Percentiles rank a stretch among this genome's conserved stretches.
phyloP scores from a whole-genome alignment of 1,139 yeast species.

The Geotrichum histeridarum region DNA sequence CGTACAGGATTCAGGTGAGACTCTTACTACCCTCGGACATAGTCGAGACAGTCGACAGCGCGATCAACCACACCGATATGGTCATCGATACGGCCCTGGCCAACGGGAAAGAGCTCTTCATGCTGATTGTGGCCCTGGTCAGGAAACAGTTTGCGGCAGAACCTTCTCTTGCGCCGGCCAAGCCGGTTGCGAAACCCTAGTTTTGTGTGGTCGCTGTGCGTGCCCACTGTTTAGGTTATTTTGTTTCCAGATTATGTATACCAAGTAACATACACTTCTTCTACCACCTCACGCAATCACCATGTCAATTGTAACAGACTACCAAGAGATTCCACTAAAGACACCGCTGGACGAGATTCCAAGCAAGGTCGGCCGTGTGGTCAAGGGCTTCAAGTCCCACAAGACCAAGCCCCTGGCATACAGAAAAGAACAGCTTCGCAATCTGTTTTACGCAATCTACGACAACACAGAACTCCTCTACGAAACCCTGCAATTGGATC shows the following conservation, averaged over 20 bases:
- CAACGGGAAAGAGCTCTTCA: no score
- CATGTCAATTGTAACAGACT: conserved; percentile 1
- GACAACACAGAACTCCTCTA: conserved; percentile 55
- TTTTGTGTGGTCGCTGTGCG: no score
- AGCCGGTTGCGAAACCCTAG: not conserved
- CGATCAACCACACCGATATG: no score
- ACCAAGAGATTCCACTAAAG: conserved; percentile 19
- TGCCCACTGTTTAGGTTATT: not conserved
- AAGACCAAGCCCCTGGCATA: conserved; percentile 52
- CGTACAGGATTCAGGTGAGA: no score
- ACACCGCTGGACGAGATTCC: conserved; percentile 53
- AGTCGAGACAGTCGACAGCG: no score
- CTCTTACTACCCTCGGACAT: no score
- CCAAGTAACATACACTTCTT: no score
- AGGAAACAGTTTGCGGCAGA: no score
- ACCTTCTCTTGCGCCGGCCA: no score
- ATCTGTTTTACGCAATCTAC: conserved; percentile 58
- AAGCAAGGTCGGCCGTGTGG: conserved; percentile 43
- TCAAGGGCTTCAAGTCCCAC: conserved; percentile 44
- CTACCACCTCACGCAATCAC: no score
- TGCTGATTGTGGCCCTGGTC: no score
- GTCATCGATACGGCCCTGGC: no score
- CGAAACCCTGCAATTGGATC: conserved; percentile 60
- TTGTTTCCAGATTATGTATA: not conserved
- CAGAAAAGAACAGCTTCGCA: conserved; percentile 61